A percentile compares a stretch with the other conserved stretches of the same genome.
Evolutionary conservation across 495 filamentous ascomycete genomes (phyloP).

Genomic region (Aspergillus cavernicola): DNA sequence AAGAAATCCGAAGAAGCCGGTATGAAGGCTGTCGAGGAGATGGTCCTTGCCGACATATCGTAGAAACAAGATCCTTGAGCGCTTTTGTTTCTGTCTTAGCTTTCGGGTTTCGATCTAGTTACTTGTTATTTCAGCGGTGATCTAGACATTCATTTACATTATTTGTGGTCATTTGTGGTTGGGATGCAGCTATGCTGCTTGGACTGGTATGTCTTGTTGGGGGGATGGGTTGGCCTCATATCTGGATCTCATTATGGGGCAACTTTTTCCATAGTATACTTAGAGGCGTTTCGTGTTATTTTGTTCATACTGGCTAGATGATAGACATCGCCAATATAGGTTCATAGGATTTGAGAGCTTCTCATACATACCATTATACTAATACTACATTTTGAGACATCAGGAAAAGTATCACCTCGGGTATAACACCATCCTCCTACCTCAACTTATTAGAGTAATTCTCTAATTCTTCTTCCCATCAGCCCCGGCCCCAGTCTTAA

Average conservation of each 20-base stretch:
- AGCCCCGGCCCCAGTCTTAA: slow-evolving; percentile 28
- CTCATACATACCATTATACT: slow-evolving; percentile 3
- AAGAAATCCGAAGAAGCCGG: slow-evolving; percentile 55
- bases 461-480: not conserved
- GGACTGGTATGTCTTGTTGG: too few relatives aligned
- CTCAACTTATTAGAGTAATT: not conserved
- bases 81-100: not conserved
- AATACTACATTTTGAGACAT: slow-evolving; percentile 7
- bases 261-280: not conserved
- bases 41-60: slow-evolving; percentile 47
- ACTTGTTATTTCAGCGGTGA: not conserved
- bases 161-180: not conserved
- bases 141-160: not conserved
- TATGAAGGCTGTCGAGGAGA: slow-evolving; percentile 60
- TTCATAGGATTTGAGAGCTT: not conserved
- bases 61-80: slow-evolving; percentile 8
- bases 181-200: not conserved
- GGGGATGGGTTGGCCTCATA: too few relatives aligned
- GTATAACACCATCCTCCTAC: not conserved
- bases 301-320: not conserved
- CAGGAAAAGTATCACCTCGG: not conserved
- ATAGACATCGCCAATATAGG: slow-evolving; percentile 2
- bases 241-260: not conserved
- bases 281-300: slow-evolving; percentile 3
- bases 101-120: not conserved